Percentiles rank a stretch among this genome's conserved stretches.
phyloP scores from a whole-genome alignment of 495 filamentous ascomycete species.

The Geopyxis carbonaria region DNA sequence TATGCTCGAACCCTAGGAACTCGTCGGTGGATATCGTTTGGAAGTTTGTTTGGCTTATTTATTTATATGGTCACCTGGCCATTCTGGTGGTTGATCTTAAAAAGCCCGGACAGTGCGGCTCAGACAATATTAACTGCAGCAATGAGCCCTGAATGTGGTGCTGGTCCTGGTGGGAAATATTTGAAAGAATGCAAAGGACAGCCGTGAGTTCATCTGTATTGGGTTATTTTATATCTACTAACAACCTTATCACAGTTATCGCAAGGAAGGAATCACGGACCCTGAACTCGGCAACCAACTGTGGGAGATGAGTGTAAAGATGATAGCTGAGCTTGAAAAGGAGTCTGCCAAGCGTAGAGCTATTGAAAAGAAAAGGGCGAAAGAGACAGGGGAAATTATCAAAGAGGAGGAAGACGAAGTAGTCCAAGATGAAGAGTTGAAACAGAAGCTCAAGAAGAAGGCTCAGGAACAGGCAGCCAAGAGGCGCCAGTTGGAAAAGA shows the following conservation, averaged over 20 bases:
- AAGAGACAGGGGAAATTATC: conserved; percentile 28
- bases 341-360: conserved; percentile 52
- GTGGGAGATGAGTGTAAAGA: conserved; percentile 74
- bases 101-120: conserved; percentile 62
- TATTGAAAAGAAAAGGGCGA: conserved; percentile 46
- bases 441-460: conserved; percentile 15
- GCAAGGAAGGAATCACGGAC: conserved; percentile 54
- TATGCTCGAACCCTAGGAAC: conserved; percentile 69
- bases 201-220: conserved; percentile 31
- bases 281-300: conserved; percentile 62
- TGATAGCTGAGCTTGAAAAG: conserved; percentile 70
- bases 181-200: conserved; percentile 79
- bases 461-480: conserved; percentile 13
- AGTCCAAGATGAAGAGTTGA: conserved; percentile 8
- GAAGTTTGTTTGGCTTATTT: conserved; percentile 62
- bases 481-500: conserved; percentile 11
- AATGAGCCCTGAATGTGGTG: conserved; percentile 55
- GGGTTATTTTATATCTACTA: not conserved
- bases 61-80: conserved; percentile 64
- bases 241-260: conserved; percentile 15
- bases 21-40: conserved; percentile 67
- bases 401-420: conserved; percentile 7
- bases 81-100: conserved; percentile 73
- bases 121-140: conserved; percentile 72
- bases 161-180: conserved; percentile 47